Percentiles rank a stretch among this genome's conserved stretches.
Conservation (phyloP, 2,329 filamentous ascomycete species). For the Calonectria hongkongensis region DNA sequence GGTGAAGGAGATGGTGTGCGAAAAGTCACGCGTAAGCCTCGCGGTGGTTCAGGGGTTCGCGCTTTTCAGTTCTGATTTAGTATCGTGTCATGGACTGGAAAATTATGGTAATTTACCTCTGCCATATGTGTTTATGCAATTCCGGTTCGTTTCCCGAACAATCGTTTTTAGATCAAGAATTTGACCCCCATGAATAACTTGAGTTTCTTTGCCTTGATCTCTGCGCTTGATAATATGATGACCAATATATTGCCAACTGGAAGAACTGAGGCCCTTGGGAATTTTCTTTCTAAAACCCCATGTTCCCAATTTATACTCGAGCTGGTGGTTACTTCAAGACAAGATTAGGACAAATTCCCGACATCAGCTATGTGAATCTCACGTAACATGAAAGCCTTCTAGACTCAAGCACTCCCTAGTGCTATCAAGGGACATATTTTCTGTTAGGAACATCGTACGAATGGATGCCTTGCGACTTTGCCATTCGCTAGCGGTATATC, state of each 20-base stretch:
- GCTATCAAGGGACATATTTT: neutral
- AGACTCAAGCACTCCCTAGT: neutral
- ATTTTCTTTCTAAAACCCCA: slow-evolving; percentile 5
- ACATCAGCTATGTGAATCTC: neutral
- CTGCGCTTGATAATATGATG: slow-evolving; percentile 6
- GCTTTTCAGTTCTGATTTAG: neutral
- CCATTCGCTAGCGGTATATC: neutral
- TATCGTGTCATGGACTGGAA: neutral
- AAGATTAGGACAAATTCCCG: too few relatives aligned
- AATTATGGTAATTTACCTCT: neutral
- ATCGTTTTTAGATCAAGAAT: neutral
- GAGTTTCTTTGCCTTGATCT: neutral
- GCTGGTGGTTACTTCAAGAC: neutral
- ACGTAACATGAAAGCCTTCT: neutral
- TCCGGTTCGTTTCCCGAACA: neutral
- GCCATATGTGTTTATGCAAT: neutral
- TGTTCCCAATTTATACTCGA: neutral
- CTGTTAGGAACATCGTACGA: neutral
- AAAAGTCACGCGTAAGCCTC: neutral
- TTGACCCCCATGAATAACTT: neutral
- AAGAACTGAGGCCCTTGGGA: neutral
- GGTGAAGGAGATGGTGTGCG: slow-evolving; percentile 17
- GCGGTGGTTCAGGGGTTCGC: neutral
- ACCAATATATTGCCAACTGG: neutral
- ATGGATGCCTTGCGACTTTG: slow-evolving; percentile 6